Base-by-base conservation (phyloP, 768 basidiomycete species). In the Trametes maxima region DNA sequence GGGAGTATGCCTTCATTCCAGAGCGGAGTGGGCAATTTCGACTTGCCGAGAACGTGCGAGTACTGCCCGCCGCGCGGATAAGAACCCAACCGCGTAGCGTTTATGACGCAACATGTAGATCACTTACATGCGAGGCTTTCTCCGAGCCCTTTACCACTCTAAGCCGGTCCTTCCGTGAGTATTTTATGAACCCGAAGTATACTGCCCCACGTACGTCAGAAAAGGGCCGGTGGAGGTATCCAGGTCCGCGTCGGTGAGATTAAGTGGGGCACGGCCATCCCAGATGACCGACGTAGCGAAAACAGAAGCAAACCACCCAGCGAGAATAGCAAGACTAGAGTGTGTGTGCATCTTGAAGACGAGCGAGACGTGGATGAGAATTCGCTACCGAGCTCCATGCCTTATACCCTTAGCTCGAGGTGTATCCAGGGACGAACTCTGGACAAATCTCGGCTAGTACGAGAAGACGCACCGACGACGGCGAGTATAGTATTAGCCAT, bases 121-220 rank as follows among this genome's bases (percentile, higher is more conserved):
- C n/a, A 70, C 76, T 63, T 66, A 84, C 84, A 63, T 85, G 74
- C 17, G 79, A 78, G 16, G 84, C 84, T 63, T 77, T 77, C 59
- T 82, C 70, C 11, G 75, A 73, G 5, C 85, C 85, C 67, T 84
- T 85, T 25, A 87, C 85, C 3, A 75, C 82, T 5, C 85, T 87
- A 53, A 3, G 24, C 25, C n/a, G 21, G 35, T 17, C 21, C 39
- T 44, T 21, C 36, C 7, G 33, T 25, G 25, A 1, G n/a, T 22
- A 37, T 1, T 17, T 17, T 13, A 16, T 12, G 12, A 16, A 1
- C 19, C 2, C 17, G 53, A n/a, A 50, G 11, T 14, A 17, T 3
- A 22, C 10, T 17, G 28, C 28, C 4, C 28, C 5, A 74, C 82
- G 65, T 60, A 87, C 85, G 82, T 84, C 42, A 85, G 64, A 66